Evolutionary conservation across 1,139 yeast genomes (phyloP).

Genomic region (Kazachstania sp.): DNA sequence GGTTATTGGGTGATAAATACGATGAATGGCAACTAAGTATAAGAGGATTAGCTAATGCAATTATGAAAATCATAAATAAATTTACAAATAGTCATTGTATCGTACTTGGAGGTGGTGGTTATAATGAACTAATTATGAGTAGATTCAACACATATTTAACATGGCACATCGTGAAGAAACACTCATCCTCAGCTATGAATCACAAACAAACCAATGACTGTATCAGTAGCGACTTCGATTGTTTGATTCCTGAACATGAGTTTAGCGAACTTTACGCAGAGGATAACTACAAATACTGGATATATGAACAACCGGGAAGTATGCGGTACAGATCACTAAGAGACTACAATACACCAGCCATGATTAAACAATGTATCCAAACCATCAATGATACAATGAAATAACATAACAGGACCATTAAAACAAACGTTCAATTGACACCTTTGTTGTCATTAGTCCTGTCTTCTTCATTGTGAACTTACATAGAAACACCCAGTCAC

Average conservation of each 20-base stretch:
- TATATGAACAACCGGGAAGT: slow-evolving; percentile 27
- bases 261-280: slow-evolving; percentile 38
- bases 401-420: neutral
- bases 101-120: slow-evolving; percentile 74
- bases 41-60: slow-evolving; percentile 38
- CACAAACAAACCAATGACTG: neutral
- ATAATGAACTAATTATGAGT: slow-evolving; percentile 54
- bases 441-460: no score
- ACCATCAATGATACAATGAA: neutral
- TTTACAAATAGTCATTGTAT: slow-evolving; percentile 34
- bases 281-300: slow-evolving; percentile 48
- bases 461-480: no score
- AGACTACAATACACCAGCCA: slow-evolving; percentile 16
- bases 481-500: no score
- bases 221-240: slow-evolving; percentile 21
- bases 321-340: slow-evolving; percentile 12
- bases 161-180: slow-evolving; percentile 26
- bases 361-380: slow-evolving; percentile 1
- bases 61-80: slow-evolving; percentile 32
- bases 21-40: slow-evolving; percentile 64
- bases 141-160: slow-evolving; percentile 59
- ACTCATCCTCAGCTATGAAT: slow-evolving; percentile 2
- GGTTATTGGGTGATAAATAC: slow-evolving; percentile 49
- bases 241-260: slow-evolving; percentile 47
- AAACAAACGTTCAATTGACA: neutral